These are phyloP conservation scores for Obba rivulosa DNA, from an alignment of 768 basidiomycete species.

Conservation along the genomic window DNA sequence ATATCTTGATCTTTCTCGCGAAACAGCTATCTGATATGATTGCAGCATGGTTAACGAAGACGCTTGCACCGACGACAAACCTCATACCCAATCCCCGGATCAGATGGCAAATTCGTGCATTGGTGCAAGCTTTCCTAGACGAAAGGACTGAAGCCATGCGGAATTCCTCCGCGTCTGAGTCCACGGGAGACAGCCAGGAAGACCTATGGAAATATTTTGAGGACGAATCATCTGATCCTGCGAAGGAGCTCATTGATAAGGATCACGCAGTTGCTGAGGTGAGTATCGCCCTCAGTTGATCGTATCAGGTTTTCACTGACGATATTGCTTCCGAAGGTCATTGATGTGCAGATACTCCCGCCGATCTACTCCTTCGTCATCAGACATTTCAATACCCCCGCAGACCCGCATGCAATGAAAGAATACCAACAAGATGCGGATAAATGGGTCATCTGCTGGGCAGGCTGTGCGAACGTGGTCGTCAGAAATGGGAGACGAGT, in stretches of 20 bases:
- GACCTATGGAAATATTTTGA: slow-evolving; percentile 45
- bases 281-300: slow-evolving; percentile 10
- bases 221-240: slow-evolving; percentile 37
- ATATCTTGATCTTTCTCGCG: not conserved
- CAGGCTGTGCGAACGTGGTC: slow-evolving; percentile 59
- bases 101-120: slow-evolving; percentile 48
- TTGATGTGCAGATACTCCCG: slow-evolving; percentile 44
- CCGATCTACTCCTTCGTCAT: slow-evolving; percentile 52
- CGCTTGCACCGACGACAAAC: slow-evolving; percentile 43
- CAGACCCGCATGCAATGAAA: slow-evolving; percentile 15
- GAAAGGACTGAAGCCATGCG: slow-evolving; percentile 47
- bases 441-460: slow-evolving; percentile 67
- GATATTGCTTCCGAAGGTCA: slow-evolving; percentile 33
- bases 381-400: slow-evolving; percentile 37
- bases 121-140: slow-evolving; percentile 58
- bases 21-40: not conserved
- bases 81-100: slow-evolving; percentile 36
- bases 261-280: slow-evolving; percentile 52
- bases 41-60: slow-evolving; percentile 52
- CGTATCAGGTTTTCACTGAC: not conserved
- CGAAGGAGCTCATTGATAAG: slow-evolving; percentile 15
- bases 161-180: slow-evolving; percentile 27
- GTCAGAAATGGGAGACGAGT: slow-evolving; percentile 48
- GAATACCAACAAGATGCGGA: slow-evolving; percentile 35
- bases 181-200: slow-evolving; percentile 46